Evolutionary conservation across 176 grass and related monocot genomes (phyloP).

Genomic region (Triticum timopheevii): DNA sequence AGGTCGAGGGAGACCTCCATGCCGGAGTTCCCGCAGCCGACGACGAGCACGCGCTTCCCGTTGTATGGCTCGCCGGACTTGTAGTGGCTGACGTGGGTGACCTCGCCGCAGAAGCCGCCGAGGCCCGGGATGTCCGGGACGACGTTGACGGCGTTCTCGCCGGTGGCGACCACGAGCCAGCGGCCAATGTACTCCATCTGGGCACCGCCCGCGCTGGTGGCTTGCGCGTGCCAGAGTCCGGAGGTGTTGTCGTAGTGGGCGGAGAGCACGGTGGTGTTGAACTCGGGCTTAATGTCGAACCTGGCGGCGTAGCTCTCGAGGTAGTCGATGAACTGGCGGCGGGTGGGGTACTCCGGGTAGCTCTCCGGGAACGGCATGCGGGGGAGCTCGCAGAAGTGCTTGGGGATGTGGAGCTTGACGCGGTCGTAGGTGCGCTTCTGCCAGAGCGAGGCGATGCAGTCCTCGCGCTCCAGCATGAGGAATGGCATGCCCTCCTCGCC

Average conservation of each 20-base stretch:
- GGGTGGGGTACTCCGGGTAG: constrained; percentile 35
- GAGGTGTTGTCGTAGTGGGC: neutral
- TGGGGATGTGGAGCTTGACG: constrained; percentile 51
- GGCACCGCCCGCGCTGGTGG: neutral
- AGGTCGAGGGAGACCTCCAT: constrained; percentile 62
- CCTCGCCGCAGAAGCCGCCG: constrained; percentile 30
- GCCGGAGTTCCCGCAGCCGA: constrained; percentile 57
- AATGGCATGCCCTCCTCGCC: constrained; percentile 16
- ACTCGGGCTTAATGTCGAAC: constrained; percentile 28
- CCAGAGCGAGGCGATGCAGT: constrained; percentile 55
- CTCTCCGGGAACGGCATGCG: neutral
- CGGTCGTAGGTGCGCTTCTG: constrained; percentile 51
- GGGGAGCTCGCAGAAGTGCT: constrained; percentile 25
- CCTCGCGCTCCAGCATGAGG: constrained; percentile 56
- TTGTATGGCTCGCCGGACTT: constrained; percentile 5
- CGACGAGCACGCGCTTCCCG: constrained; percentile 52
- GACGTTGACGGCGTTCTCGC: constrained; percentile 41
- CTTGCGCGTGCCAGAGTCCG: neutral
- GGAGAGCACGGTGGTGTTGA: constrained; percentile 8
- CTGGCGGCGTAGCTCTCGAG: constrained; percentile 44
- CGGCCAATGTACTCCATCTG: constrained; percentile 3
- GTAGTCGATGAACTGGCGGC: constrained; percentile 44
- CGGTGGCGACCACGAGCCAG: constrained; percentile 46
- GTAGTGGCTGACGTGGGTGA: constrained; percentile 42
- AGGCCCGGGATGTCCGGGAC: constrained; percentile 51